Evolutionary conservation across 192 early-diverging fungal species (phyloP), one percentile per base, ranked within the genome.

Genomic region (Geranomyces michiganensis): DNA sequence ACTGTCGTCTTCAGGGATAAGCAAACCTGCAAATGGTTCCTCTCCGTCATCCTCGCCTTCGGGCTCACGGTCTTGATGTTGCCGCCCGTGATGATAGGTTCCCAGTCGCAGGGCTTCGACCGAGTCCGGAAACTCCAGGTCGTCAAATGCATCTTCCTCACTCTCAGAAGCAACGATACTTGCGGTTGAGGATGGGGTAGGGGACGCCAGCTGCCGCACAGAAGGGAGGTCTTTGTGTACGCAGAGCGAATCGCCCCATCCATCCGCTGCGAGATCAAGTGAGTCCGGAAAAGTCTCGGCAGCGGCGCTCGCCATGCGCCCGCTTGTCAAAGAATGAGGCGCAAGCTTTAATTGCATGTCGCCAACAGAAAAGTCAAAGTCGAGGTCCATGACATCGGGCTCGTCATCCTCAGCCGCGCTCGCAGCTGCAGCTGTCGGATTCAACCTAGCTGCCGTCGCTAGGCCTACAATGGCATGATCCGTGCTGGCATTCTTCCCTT

Each of bases 71-170:
- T 21, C 47, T 29, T 48, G 26, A 31, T 64, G 41, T 1, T 45
- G 32, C 1, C 15, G 15, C 2, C n/a, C 43, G 41, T 64, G 62
- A 21, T 46, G 62, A 24, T 67, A 46, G 13, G 47, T 33, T 41
- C 75, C 63, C 49, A 66, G 15, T 0, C 70, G 24, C 46, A 30
- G 17, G 10, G 46, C 46, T n/a, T 64, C 32, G 24, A 46, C n/a
- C 36, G 46, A 17, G 17, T 59, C 58, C 7, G 76, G 80, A 49
- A 81, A 77, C n/a, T 73, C 71, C 22, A 83, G 63, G 53, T 83
- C 81, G 24, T 74, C 81, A 61, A 75, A 83, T 17, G 49, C 71
- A 32, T 83, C 81, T 6, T 79, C 78, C 22, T 79, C 81, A n/a
- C 71, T 79, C 30, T 83, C 81, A 13, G 76, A 78, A 19, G 81